Conservation (phyloP, 169 alveolate genomes). For the Pseudocohnilembus persalinus region DNA sequence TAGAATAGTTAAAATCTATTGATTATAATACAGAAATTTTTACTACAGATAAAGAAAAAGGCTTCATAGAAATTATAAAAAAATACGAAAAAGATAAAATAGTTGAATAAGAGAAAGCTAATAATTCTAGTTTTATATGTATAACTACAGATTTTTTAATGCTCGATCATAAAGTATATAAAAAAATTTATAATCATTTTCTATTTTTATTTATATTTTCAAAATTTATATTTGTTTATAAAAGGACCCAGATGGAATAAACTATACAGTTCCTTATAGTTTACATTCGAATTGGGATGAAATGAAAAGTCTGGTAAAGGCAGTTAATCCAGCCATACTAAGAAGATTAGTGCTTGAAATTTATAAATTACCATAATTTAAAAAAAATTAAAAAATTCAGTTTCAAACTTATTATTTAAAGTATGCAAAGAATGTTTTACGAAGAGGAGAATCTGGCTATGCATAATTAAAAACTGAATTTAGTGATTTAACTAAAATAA, state of each 20-base stretch:
- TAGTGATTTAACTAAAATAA: constrained; percentile 23
- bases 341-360: constrained; percentile 21
- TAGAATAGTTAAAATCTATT: constrained; percentile 47
- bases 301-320: constrained; percentile 56
- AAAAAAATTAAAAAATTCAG: constrained; percentile 30
- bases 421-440: constrained; percentile 24
- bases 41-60: constrained; percentile 56
- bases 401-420: constrained; percentile 17
- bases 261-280: constrained; percentile 61
- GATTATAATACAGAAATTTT: constrained; percentile 49
- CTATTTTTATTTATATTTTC: constrained; percentile 20
- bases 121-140: constrained; percentile 51
- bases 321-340: constrained; percentile 50
- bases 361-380: constrained; percentile 37
- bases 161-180: constrained; percentile 50
- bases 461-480: constrained; percentile 17
- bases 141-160: constrained; percentile 56
- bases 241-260: constrained; percentile 40
- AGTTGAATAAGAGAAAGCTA: constrained; percentile 28
- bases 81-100: constrained; percentile 30
- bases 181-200: no score
- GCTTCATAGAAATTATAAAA: constrained; percentile 52
- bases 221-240: no score
- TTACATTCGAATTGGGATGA: constrained; percentile 69
- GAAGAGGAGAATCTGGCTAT: constrained; percentile 42